Percentiles rank a stretch among this genome's conserved stretches.
Evolutionary conservation across 805 yeast genomes (phyloP).

Genomic region (Metschnikowia corniflorae): DNA sequence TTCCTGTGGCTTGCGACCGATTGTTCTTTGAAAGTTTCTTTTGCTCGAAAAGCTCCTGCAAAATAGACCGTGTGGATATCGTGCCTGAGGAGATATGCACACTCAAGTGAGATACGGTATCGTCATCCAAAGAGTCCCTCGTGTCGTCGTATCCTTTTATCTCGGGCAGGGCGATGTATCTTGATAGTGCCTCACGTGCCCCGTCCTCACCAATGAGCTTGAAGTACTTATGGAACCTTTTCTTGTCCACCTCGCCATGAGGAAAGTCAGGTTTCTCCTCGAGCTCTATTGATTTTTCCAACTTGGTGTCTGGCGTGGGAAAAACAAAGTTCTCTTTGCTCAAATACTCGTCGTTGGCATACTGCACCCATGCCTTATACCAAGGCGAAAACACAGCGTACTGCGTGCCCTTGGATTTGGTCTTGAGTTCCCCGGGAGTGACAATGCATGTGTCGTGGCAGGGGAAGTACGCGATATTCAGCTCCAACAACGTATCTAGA

Average conservation of each 20-base stretch:
- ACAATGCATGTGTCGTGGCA: constrained; percentile 41
- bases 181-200: constrained; percentile 23
- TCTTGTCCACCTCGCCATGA: constrained; percentile 17
- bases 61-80: constrained; percentile 40
- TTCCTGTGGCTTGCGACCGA: constrained; percentile 30
- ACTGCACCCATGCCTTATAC: constrained; percentile 37
- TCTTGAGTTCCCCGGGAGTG: constrained; percentile 34
- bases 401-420: constrained; percentile 36
- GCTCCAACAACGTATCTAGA: constrained; percentile 12
- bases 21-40: constrained; percentile 20
- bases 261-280: constrained; percentile 15
- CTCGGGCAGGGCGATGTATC: constrained; percentile 22
- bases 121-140: constrained; percentile 28
- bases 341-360: constrained; percentile 21
- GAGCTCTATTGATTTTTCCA: constrained; percentile 7
- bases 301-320: constrained; percentile 14
- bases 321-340: constrained; percentile 12
- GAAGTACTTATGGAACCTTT: constrained; percentile 23
- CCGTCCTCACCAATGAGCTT: constrained; percentile 31
- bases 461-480: constrained; percentile 22
- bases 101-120: constrained; percentile 41
- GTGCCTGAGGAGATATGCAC: constrained; percentile 46
- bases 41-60: constrained; percentile 26
- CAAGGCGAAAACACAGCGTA: constrained; percentile 45
- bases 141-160: constrained; percentile 29